Evolutionary conservation across 2,329 filamentous ascomycete species (phyloP).

Genomic region (Pestalotiopsis sp.): DNA sequence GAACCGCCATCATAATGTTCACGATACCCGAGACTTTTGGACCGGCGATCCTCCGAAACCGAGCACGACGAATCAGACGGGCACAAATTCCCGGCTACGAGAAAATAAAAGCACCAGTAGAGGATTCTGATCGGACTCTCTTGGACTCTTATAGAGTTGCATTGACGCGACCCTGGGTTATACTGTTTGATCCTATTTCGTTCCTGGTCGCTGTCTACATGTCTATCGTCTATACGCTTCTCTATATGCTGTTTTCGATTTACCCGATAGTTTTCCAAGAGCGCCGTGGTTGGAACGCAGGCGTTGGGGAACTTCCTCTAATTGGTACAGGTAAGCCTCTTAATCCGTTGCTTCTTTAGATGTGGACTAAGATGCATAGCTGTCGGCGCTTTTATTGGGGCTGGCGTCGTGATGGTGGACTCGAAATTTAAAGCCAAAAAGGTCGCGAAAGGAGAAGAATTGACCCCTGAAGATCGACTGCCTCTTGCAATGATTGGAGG

Average conservation of each 20-base stretch:
- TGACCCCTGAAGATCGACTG: constrained; percentile 54
- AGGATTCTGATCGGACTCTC: constrained; percentile 46
- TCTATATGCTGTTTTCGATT: constrained; percentile 62
- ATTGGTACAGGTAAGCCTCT: constrained; percentile 41
- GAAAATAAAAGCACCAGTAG: constrained; percentile 49
- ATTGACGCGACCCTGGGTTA: constrained; percentile 54
- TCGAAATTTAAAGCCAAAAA: constrained; percentile 39
- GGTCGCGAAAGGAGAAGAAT: constrained; percentile 36
- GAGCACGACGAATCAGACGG: constrained; percentile 52
- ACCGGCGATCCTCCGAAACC: constrained; percentile 51
- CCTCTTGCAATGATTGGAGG: constrained; percentile 59
- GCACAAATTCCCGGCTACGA: constrained; percentile 53
- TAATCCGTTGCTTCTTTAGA: background rate
- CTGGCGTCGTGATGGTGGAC: constrained; percentile 40
- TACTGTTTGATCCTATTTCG: constrained; percentile 56
- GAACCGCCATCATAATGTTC: constrained; percentile 47
- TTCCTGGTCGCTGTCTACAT: constrained; percentile 54
- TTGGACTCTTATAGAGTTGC: constrained; percentile 50
- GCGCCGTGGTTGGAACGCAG: constrained; percentile 53
- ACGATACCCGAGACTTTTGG: constrained; percentile 61
- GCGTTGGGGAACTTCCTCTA: constrained; percentile 53
- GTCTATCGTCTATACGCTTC: constrained; percentile 51
- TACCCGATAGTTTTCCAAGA: constrained; percentile 58
- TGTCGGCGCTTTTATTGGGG: constrained; percentile 48
- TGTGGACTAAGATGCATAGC: constrained; percentile 16